Conservation (phyloP, 2,329 filamentous ascomycete species). For the Fusarium proliferatum region DNA sequence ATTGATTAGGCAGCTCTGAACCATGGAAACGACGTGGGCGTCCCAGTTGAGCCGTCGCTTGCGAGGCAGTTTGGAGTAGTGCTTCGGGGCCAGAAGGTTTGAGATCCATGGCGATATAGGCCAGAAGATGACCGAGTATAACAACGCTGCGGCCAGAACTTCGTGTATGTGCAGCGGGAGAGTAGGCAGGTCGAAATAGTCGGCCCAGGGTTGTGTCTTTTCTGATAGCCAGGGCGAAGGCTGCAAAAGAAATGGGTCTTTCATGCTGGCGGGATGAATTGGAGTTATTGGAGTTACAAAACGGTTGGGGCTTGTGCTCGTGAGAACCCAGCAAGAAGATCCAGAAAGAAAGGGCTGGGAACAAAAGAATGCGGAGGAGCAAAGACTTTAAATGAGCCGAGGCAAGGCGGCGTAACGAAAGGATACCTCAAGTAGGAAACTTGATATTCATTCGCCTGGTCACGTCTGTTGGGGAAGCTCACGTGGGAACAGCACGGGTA, state of each 20-base stretch:
- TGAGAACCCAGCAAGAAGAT: not conserved
- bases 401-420: conserved; percentile 14
- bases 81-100: conserved; percentile 67
- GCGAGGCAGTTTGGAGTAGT: conserved; percentile 72
- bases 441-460: conserved; percentile 2
- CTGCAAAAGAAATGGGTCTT: conserved; percentile 76
- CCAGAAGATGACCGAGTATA: conserved; percentile 76
- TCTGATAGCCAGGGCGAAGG: conserved; percentile 67
- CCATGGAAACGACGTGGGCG: conserved; percentile 84
- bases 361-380: not conserved
- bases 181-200: conserved; percentile 69
- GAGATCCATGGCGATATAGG: conserved; percentile 76
- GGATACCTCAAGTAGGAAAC: not conserved
- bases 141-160: conserved; percentile 70
- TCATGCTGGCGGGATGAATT: conserved; percentile 62
- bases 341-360: not conserved
- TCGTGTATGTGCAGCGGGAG: conserved; percentile 84
- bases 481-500: conserved; percentile 39
- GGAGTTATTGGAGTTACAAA: not conserved
- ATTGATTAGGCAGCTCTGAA: conserved; percentile 81
- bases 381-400: conserved; percentile 3
- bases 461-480: conserved; percentile 43
- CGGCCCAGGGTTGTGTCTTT: conserved; percentile 72
- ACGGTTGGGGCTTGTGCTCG: not conserved
- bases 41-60: conserved; percentile 82